Conservation (phyloP, 768 basidiomycete species). For the Lactarius hengduanensis region DNA sequence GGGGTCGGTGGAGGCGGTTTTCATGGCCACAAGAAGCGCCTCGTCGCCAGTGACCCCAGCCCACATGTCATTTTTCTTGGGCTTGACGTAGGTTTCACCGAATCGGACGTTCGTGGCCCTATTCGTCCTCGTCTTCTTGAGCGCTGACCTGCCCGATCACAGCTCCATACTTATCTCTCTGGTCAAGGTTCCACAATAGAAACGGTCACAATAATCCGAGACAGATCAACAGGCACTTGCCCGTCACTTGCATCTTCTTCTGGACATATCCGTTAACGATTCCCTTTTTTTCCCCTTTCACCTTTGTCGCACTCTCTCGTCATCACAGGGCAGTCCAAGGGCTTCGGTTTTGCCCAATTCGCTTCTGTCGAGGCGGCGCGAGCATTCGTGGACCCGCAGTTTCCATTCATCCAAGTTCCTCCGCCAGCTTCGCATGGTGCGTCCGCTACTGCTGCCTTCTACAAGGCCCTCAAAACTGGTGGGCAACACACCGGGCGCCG, state of each 20-base stretch:
- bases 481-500: constrained; percentile 74
- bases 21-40: constrained; percentile 62
- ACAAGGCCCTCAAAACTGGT: constrained; percentile 72
- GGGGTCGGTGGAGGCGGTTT: constrained; percentile 23
- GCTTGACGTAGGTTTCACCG: constrained; percentile 86
- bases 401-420: constrained; percentile 91
- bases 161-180: constrained; percentile 80
- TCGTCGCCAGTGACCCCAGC: constrained; percentile 81
- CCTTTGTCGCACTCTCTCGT: constrained; percentile 16
- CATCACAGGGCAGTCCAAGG: constrained; percentile 78
- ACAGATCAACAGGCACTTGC: constrained; percentile 94
- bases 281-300: constrained; percentile 41
- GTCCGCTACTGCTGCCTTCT: constrained; percentile 65
- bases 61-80: constrained; percentile 96
- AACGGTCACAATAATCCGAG: constrained; percentile 93
- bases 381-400: constrained; percentile 86
- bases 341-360: constrained; percentile 97
- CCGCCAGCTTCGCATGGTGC: constrained; percentile 87
- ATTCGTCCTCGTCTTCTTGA: constrained; percentile 33
- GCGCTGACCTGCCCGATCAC: constrained; percentile 34
- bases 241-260: constrained; percentile 67
- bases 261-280: constrained; percentile 69
- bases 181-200: constrained; percentile 73
- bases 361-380: constrained; percentile 80
- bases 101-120: constrained; percentile 79